These are phyloP conservation scores for Zopfochytrium polystomum DNA, from an alignment of 371 early-diverging fungal species.

Conservation along the genomic window DNA sequence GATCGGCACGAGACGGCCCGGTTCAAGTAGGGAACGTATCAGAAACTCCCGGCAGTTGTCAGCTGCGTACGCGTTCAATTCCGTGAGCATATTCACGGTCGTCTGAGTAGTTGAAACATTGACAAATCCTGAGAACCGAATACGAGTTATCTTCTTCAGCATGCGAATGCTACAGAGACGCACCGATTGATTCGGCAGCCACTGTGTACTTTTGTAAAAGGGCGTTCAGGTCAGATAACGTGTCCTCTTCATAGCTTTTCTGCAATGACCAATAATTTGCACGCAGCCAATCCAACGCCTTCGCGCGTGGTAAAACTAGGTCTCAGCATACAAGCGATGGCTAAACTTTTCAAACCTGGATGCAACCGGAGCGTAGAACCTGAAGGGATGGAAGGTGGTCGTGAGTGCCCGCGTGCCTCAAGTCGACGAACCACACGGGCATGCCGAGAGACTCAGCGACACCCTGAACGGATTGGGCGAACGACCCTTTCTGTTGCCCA, in stretches of 20 bases:
- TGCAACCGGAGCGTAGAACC: conserved; percentile 48
- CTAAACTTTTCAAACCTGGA: conserved; percentile 30
- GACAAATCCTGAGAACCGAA: conserved; percentile 5
- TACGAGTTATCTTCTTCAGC: background rate
- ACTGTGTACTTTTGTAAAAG: conserved; percentile 20
- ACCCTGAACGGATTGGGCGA: conserved; percentile 44
- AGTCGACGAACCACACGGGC: conserved; percentile 65
- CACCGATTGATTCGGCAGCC: background rate
- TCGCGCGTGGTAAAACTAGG: background rate
- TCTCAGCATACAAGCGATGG: background rate
- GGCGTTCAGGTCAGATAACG: conserved; percentile 18
- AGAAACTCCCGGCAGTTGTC: conserved; percentile 37
- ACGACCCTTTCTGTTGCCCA: conserved; percentile 50
- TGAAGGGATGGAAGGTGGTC: conserved; percentile 51
- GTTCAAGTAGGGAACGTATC: conserved; percentile 27
- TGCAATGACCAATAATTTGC: conserved; percentile 52
- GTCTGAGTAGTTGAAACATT: too few relatives aligned
- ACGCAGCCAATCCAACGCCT: conserved; percentile 52
- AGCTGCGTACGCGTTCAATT: too few relatives aligned
- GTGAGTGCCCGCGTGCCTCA: conserved; percentile 60
- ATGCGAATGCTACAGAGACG: background rate
- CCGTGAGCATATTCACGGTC: too few relatives aligned
- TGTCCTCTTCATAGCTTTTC: conserved; percentile 26
- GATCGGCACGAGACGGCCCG: conserved; percentile 37
- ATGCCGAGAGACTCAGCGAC: conserved; percentile 56